Base-by-base conservation (phyloP, 495 filamentous ascomycete genomes). In the Lepidopterella palustris region DNA sequence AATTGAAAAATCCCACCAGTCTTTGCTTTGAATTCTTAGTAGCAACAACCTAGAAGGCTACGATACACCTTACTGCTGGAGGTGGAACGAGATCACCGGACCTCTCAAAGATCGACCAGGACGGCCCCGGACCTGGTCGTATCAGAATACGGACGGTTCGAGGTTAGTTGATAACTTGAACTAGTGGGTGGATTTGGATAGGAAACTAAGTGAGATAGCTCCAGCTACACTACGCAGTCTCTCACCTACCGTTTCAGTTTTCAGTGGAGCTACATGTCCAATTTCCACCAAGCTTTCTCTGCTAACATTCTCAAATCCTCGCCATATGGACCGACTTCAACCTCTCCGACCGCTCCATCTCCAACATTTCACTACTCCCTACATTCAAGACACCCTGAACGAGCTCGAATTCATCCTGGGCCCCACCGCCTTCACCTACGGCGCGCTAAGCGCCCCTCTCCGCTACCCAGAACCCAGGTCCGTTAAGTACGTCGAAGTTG, bases 401-500 rank as follows among this genome's bases (percentile, higher is more conserved):
- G 79, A 89, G 68, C 74, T 89, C 28, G 84, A 90, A 64, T 87
- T 84, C 70, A 73, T 85, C 45, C 79, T 76, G 23, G 83, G 85
- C 35, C 73, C 77, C 54, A 69, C 70, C 10, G 70, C 71, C 23
- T 83, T 82, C 8, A 74, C 70, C 18, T 87, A 80, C 73, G 85
- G 85, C 26, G 74, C 78, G 8, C 66, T 80, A 9, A 79, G 85
- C 35, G 82, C 80, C 13, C 60, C 72, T 9, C 74, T 83, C 8
- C 85, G 84, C 10, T 77, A 84, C 56, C 72, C 77, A 1, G 72
- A 82, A 31, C 83, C 85, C 4, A 87, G 78, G 72, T 72, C 64
- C 21, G 71, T 87, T 53, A 76, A 75, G 53, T 84, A 79, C 54
- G 81, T 86, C 31, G 84, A 86, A 66, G 77, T 87, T 62, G 85